Evolutionary conservation across 148 eudicot species (phyloP), one percentile per base, ranked within the genome.

Genomic region (Amaranthus palmeri): DNA sequence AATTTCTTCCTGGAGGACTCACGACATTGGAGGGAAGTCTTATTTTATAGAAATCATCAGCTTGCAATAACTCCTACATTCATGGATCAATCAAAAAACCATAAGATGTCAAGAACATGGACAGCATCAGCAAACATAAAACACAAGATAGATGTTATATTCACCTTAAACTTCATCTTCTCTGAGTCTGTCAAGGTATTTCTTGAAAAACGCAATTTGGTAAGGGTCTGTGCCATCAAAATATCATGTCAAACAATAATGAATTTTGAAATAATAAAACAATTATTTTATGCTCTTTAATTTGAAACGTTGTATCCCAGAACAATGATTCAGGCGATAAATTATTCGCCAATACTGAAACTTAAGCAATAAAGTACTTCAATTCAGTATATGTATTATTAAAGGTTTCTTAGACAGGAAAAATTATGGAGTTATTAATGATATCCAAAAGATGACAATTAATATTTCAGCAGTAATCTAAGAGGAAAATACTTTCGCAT

Each of bases 191-290:
- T 84, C 43, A 93, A 76, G 74, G 76, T 74, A 77, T 83, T 88
- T 80, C 98, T 88, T 51, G 97, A 85, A 81, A 93, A 91, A 61
- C 98, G 82, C 81, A 93, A 85, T 78, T 93, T 93, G 67, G 97
- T 93, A 36, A 93, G 88, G 57, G 92, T 93, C 98, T 93, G 92
- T 54, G 17, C 61, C 70, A 65, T 47, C 69, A 67, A 46, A 61
- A 15, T 54, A 43, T 45, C 18, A 64, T 54, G 70, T 74, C 74
- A 69, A 62, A 42, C 47, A 73, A 64, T 36, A 10, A 44, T 12
- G 49, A 69, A 65, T 25, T 18, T 51, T 17, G 25, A 11, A 17
- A 54, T 11, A 59, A 54, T 53, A 10, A 63, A 50, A 59, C 45
- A 52, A 7, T 6, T 6, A 61, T 36, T n/a, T 10, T 57, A 42